Conservation (phyloP, 139 green algal species). For the Asterochloris erici region DNA sequence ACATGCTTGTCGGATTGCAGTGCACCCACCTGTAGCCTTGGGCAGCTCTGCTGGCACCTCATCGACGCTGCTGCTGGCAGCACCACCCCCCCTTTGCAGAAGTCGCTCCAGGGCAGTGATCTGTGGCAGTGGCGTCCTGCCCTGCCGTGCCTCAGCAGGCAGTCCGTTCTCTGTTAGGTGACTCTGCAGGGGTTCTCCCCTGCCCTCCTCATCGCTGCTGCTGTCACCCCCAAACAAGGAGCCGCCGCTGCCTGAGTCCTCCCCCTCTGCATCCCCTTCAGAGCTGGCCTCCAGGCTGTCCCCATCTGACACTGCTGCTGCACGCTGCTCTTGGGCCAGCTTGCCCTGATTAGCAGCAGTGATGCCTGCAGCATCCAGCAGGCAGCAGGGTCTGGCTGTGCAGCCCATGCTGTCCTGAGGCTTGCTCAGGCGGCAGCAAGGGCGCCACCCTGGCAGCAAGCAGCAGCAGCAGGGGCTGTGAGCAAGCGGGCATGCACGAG, state of each 20-base stretch:
- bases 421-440: neutral
- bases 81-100: neutral
- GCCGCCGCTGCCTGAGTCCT: neutral
- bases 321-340: too few species aligned
- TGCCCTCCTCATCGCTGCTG: constrained; percentile 10
- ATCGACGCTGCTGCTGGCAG: neutral
- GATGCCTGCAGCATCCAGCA: neutral
- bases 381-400: neutral
- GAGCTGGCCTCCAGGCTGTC: neutral
- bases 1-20: neutral
- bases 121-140: neutral
- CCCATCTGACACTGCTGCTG: neutral
- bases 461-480: neutral
- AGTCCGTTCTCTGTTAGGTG: neutral
- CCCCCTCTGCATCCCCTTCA: constrained; percentile 1
- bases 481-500: neutral
- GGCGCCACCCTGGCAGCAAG: neutral
- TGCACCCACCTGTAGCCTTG: neutral
- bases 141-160: neutral
- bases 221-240: neutral
- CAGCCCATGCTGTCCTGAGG: too few species aligned
- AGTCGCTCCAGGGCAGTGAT: neutral
- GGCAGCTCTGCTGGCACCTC: neutral
- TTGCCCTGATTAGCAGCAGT: neutral
- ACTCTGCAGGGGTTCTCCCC: neutral